These are phyloP conservation scores for Hyaloperonospora arabidopsidis DNA, from an alignment of 352 stramenopile genomes.

Conservation along the genomic window DNA sequence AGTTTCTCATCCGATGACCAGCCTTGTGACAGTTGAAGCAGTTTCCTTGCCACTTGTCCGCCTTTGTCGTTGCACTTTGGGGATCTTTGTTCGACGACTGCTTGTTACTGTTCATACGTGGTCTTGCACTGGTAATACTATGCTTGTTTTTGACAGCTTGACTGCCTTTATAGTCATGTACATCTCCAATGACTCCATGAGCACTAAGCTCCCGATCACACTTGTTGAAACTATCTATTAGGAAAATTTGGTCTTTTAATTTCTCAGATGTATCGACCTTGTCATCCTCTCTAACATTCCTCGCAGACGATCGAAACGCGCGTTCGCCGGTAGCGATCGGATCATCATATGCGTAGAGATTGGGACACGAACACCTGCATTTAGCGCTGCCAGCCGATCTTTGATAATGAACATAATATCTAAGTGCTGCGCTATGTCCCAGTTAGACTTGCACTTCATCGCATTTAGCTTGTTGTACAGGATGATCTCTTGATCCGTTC, in stretches of 20 bases:
- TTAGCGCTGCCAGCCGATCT: too few relatives aligned
- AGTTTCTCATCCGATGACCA: too few relatives aligned
- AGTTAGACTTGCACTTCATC: neutral
- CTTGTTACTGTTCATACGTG: too few relatives aligned
- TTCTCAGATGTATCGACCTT: constrained; percentile 7
- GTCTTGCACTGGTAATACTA: too few relatives aligned
- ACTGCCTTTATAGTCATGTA: too few relatives aligned
- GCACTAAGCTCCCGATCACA: constrained; percentile 8
- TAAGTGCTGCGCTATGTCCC: too few relatives aligned
- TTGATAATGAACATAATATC: neutral
- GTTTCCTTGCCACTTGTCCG: too few relatives aligned
- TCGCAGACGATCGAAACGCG: neutral
- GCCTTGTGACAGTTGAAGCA: too few relatives aligned
- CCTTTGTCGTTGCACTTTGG: too few relatives aligned
- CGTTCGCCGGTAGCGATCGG: neutral
- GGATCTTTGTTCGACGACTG: too few relatives aligned
- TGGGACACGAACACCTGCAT: neutral
- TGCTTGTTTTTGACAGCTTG: too few relatives aligned
- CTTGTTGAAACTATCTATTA: constrained; percentile 8
- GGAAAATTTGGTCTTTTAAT: constrained; percentile 7
- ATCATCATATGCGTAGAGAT: neutral
- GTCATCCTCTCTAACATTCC: neutral
- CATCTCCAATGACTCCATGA: too few relatives aligned
- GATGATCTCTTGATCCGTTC: neutral
- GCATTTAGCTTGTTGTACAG: neutral